Evolutionary conservation across 2,329 filamentous ascomycete genomes (phyloP).

Genomic region (Paracoccidioides brasiliensis): DNA sequence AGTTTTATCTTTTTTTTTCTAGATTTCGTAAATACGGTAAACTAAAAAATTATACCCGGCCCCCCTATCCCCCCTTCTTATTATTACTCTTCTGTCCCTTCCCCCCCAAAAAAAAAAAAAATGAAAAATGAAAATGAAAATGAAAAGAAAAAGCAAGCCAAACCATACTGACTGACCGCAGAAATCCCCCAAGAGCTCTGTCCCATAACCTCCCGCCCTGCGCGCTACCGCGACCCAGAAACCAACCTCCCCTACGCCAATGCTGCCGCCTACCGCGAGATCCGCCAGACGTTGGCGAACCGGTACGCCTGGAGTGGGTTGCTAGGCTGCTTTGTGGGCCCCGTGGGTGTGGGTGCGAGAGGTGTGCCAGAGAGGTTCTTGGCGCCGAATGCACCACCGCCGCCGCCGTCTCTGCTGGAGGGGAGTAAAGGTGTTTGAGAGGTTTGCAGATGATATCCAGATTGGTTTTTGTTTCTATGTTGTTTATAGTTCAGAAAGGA

Average conservation of each 20-base stretch:
- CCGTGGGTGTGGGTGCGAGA: constrained; percentile 43
- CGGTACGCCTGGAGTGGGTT: constrained; percentile 73
- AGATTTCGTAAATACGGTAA: too few species aligned
- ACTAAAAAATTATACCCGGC: too few species aligned
- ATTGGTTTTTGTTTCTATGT: too few species aligned
- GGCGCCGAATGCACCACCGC: constrained; percentile 16
- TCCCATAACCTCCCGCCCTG: constrained; percentile 68
- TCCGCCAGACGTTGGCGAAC: constrained; percentile 58
- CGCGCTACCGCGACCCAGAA: constrained; percentile 70
- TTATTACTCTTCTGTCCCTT: background rate
- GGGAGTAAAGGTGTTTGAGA: constrained; percentile 5
- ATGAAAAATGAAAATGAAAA: constrained; percentile 3
- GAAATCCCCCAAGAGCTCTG: constrained; percentile 47
- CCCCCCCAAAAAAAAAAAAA: background rate
- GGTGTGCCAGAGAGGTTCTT: constrained; percentile 72
- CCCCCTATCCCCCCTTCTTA: background rate
- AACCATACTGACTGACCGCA: constrained; percentile 9
- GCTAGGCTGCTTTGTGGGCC: constrained; percentile 72
- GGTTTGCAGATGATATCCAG: background rate
- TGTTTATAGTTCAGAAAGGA: too few species aligned
- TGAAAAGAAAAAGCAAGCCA: background rate
- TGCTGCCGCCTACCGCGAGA: constrained; percentile 61
- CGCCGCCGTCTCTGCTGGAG: constrained; percentile 2
- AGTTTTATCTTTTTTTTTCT: too few species aligned
- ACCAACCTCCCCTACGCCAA: constrained; percentile 76